Percentiles rank a stretch among this genome's conserved stretches.
Conservation (phyloP, 192 early-diverging fungal species). For the Backusella macrospora region DNA sequence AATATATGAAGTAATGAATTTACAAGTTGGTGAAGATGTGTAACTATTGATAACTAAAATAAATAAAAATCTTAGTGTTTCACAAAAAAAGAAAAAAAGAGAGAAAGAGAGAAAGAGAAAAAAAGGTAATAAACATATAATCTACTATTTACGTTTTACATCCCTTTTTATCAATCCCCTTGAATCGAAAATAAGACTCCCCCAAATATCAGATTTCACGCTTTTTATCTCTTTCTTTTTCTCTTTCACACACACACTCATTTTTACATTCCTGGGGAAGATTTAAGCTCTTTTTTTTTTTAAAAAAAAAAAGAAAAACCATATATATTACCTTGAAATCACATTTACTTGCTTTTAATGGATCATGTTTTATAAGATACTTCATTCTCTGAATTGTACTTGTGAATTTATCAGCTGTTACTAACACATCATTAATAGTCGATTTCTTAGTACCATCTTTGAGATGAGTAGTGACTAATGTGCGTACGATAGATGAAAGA, state of each 20-base stretch:
- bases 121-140: background rate
- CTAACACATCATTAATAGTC: background rate
- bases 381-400: constrained; percentile 7
- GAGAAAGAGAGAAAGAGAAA: background rate
- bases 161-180: background rate
- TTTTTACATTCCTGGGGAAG: background rate
- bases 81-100: background rate
- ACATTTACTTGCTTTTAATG: background rate
- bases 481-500: background rate
- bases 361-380: background rate
- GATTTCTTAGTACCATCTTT: background rate
- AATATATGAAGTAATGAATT: background rate
- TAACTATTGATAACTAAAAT: constrained; percentile 10
- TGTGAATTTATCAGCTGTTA: constrained; percentile 6
- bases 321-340: constrained; percentile 13
- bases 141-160: background rate
- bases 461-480: background rate
- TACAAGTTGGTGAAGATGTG: constrained; percentile 18
- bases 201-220: background rate
- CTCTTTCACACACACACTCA: too few relatives aligned
- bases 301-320: too few relatives aligned
- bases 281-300: constrained; percentile 6
- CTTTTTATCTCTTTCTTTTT: background rate
- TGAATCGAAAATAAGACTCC: background rate
- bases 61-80: background rate